A percentile compares a stretch with the other conserved stretches of the same genome.
These are phyloP conservation scores for Trametes cubensis DNA, from an alignment of 768 basidiomycete species.

Conservation along the genomic window DNA sequence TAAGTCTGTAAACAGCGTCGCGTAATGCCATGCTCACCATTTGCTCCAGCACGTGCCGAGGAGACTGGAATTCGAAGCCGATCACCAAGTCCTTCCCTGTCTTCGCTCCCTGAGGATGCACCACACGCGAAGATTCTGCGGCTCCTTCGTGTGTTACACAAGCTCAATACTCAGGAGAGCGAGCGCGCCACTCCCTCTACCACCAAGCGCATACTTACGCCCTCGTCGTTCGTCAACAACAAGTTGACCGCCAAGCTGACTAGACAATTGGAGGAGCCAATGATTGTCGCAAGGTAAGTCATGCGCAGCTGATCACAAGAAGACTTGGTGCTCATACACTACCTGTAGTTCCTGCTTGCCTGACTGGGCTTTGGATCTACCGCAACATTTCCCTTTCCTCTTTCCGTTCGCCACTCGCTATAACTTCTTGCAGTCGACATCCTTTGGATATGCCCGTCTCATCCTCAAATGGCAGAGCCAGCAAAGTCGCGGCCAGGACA, in stretches of 20 bases:
- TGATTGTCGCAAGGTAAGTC: slow-evolving; percentile 94
- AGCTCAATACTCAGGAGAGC: slow-evolving; percentile 72
- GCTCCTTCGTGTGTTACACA: slow-evolving; percentile 84
- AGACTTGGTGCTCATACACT: slow-evolving; percentile 9
- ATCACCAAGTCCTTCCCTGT: slow-evolving; percentile 67
- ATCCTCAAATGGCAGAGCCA: slow-evolving; percentile 95
- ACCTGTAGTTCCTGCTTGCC: slow-evolving; percentile 83
- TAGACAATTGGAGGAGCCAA: slow-evolving; percentile 94
- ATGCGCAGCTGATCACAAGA: neutral
- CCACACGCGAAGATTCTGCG: slow-evolving; percentile 90
- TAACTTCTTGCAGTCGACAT: slow-evolving; percentile 95
- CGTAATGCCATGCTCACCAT: neutral
- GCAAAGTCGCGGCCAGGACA: slow-evolving; percentile 76
- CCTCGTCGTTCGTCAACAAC: slow-evolving; percentile 93
- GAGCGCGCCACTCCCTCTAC: slow-evolving; percentile 57
- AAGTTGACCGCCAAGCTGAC: slow-evolving; percentile 98
- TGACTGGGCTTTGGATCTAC: slow-evolving; percentile 95
- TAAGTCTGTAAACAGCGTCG: slow-evolving; percentile 37
- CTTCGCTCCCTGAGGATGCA: slow-evolving; percentile 82
- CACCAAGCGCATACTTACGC: slow-evolving; percentile 64
- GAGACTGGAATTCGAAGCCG: slow-evolving; percentile 53
- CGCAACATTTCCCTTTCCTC: slow-evolving; percentile 96
- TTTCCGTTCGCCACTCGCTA: slow-evolving; percentile 99
- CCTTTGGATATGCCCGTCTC: slow-evolving; percentile 95
- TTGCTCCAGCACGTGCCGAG: slow-evolving; percentile 39